Conservation (phyloP, 768 basidiomycete genomes). For the Plicaturopsis crispa region DNA sequence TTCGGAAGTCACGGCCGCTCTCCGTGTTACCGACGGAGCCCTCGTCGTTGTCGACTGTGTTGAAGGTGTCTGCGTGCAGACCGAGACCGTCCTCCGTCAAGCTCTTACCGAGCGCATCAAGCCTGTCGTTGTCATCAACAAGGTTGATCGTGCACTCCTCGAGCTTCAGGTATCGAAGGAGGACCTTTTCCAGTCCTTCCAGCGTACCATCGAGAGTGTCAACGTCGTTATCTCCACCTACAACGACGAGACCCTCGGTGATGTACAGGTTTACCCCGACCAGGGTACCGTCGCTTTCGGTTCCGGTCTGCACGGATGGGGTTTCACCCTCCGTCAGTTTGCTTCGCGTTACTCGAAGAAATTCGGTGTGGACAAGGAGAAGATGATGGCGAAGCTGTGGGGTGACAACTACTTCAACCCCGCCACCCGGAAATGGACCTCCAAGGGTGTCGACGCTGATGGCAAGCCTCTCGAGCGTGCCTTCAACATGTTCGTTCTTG, state of each 20-base stretch:
- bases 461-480: conserved; percentile 95
- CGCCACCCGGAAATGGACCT: conserved; percentile 92
- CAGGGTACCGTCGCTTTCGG: conserved; percentile 98
- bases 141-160: conserved; percentile 98
- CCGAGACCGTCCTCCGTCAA: conserved; percentile 98
- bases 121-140: conserved; percentile 99
- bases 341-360: conserved; percentile 93
- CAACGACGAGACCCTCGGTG: conserved; percentile 88
- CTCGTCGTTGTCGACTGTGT: conserved; percentile 99
- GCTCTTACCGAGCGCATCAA: conserved; percentile 98
- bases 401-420: conserved; percentile 99
- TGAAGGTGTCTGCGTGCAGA: conserved; percentile 99
- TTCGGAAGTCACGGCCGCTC: conserved; percentile 98
- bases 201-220: conserved; percentile 92
- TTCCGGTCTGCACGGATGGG: conserved; percentile 99
- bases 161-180: conserved; percentile 98
- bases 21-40: conserved; percentile 99
- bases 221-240: conserved; percentile 99
- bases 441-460: conserved; percentile 62
- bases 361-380: conserved; percentile 97
- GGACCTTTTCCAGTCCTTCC: conserved; percentile 95
- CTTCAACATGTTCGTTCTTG: conserved; percentile 97
- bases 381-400: conserved; percentile 98
- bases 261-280: conserved; percentile 98
- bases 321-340: conserved; percentile 97